Conservation (phyloP, 352 stramenopile species). For the Thraustochytrium striatum region DNA sequence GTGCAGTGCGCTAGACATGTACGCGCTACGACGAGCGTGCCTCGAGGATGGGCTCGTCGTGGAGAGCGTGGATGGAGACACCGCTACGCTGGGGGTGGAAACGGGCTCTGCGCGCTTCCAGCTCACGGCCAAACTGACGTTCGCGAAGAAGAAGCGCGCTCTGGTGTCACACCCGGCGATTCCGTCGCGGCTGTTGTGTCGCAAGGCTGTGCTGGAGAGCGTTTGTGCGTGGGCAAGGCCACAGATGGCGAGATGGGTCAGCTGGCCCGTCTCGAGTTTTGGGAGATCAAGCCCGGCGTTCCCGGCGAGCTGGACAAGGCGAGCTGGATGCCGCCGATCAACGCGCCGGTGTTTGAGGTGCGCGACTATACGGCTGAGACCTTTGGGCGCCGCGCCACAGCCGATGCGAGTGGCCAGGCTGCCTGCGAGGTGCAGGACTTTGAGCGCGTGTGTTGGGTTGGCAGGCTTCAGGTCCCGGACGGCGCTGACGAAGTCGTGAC, state of each 20-base stretch:
- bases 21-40: not conserved
- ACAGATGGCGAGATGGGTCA: too few relatives aligned
- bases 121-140: not conserved
- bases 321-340: constrained; percentile 12
- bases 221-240: not conserved
- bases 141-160: constrained; percentile 15
- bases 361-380: not conserved
- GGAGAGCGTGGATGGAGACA: not conserved
- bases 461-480: not conserved
- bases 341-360: constrained; percentile 3
- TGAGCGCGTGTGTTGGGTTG: constrained; percentile 20
- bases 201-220: constrained; percentile 10
- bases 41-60: not conserved
- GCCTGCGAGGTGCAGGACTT: not conserved
- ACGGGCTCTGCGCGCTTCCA: not conserved
- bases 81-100: not conserved
- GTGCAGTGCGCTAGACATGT: not conserved
- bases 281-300: not conserved
- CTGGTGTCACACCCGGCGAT: not conserved
- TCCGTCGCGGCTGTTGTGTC: not conserved
- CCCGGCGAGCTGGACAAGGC: not conserved
- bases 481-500: not conserved
- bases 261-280: constrained; percentile 7
- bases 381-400: not conserved
- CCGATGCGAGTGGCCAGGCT: not conserved